These are phyloP conservation scores for Westerdykella aurantiaca DNA, from an alignment of 2,329 filamentous ascomycete genomes.

Conservation along the genomic window DNA sequence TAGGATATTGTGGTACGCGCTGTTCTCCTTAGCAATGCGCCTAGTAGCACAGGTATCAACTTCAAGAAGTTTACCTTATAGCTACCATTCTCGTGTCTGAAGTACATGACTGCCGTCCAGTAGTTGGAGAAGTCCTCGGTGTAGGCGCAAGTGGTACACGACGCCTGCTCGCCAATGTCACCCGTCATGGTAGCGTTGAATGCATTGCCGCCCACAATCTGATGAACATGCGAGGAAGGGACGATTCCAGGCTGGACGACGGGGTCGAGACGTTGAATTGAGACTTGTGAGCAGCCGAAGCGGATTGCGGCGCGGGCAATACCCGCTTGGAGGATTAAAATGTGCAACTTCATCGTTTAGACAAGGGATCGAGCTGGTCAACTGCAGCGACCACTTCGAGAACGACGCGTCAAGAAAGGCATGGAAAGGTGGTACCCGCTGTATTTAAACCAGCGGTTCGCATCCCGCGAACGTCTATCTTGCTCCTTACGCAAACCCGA, in stretches of 20 bases:
- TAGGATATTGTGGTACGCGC: constrained; percentile 20
- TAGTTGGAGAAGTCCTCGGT: constrained; percentile 25
- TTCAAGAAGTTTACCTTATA: too few species aligned
- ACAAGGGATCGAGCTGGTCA: neutral
- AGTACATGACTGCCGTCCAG: constrained; percentile 30
- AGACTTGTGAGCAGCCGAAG: constrained; percentile 12
- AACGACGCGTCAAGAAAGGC: neutral
- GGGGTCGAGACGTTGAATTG: constrained; percentile 12
- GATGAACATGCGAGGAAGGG: constrained; percentile 12
- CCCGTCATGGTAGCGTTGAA: constrained; percentile 14
- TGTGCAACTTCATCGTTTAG: constrained; percentile 10
- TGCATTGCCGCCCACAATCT: constrained; percentile 14
- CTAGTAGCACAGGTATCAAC: too few species aligned
- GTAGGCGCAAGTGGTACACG: constrained; percentile 20
- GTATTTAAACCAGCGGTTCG: neutral
- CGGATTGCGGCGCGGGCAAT: constrained; percentile 11
- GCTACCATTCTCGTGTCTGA: constrained; percentile 22
- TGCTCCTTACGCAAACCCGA: neutral
- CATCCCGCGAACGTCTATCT: neutral
- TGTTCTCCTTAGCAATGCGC: too few species aligned
- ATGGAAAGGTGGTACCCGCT: neutral
- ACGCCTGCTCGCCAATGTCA: constrained; percentile 20
- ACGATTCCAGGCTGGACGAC: constrained; percentile 11
- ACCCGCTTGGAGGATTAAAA: constrained; percentile 6
- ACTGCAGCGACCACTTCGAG: neutral